phyloP scores from a whole-genome alignment of 495 filamentous ascomycete genomes.

The Neurospora sp. region DNA sequence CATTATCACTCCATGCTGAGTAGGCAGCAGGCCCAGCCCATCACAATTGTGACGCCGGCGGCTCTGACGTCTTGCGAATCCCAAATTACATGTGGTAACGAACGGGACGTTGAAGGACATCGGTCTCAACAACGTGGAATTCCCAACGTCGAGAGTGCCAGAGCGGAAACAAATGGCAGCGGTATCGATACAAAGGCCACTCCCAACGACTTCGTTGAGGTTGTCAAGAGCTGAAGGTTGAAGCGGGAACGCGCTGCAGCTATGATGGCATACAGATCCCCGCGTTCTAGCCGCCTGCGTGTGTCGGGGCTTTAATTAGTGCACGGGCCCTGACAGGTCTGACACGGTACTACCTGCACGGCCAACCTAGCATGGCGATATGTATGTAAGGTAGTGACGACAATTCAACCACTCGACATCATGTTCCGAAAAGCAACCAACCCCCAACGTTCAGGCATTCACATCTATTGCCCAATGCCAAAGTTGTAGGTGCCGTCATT shows the following conservation, averaged over 20 bases:
- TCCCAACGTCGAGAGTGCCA: neutral
- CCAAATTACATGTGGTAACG: neutral
- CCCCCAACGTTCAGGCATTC: neutral
- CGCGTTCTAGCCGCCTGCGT: neutral
- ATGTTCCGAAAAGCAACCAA: neutral
- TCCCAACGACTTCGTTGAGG: neutral
- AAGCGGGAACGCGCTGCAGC: neutral
- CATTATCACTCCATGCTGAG: neutral
- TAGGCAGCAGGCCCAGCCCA: neutral
- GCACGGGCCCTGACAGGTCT: neutral
- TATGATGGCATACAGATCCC: neutral
- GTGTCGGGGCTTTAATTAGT: neutral
- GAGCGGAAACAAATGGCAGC: neutral
- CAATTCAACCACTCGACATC: neutral
- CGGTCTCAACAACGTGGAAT: neutral
- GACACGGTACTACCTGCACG: neutral
- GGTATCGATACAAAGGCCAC: neutral
- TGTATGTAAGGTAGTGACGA: neutral
- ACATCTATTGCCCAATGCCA: neutral
- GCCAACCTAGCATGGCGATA: neutral
- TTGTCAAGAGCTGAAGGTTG: neutral
- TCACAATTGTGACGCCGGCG: neutral
- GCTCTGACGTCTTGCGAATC: neutral
- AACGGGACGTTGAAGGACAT: neutral
- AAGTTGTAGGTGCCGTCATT: neutral